phyloP scores from a whole-genome alignment of 306 rosid genomes.

The Gastrolobium bilobum region DNA sequence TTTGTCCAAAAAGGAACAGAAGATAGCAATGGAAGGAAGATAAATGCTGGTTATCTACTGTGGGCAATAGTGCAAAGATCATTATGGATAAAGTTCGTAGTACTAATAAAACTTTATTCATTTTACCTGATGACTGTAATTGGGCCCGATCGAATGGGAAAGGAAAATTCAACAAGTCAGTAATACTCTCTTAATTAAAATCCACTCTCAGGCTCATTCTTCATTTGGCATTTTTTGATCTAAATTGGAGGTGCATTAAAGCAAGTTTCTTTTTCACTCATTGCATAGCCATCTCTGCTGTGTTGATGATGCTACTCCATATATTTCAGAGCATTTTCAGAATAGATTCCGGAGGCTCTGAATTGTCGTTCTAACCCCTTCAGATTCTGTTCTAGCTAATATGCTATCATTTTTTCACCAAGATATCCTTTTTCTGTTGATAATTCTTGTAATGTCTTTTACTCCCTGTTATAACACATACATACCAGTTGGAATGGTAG shows the following conservation, averaged over 20 bases:
- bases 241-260: background rate
- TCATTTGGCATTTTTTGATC: background rate
- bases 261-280: background rate
- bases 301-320: background rate
- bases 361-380: background rate
- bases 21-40: too few relatives aligned
- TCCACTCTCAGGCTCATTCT: background rate
- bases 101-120: background rate
- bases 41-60: too few relatives aligned
- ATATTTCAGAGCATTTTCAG: background rate
- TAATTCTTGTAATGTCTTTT: background rate
- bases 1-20: too few relatives aligned
- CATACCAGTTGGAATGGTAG: background rate
- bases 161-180: background rate
- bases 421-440: slow-evolving; percentile 14
- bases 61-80: too few relatives aligned
- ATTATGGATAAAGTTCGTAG: too few relatives aligned
- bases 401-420: background rate
- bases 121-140: background rate
- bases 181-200: background rate
- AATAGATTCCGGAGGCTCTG: background rate
- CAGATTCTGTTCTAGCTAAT: slow-evolving; percentile 3
- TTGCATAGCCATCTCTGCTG: background rate
- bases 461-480: background rate
- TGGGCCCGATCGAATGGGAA: background rate